A percentile compares a stretch with the other conserved stretches of the same genome.
Conservation (phyloP, 108 stramenopile species). For the Skeletonema potamos region DNA sequence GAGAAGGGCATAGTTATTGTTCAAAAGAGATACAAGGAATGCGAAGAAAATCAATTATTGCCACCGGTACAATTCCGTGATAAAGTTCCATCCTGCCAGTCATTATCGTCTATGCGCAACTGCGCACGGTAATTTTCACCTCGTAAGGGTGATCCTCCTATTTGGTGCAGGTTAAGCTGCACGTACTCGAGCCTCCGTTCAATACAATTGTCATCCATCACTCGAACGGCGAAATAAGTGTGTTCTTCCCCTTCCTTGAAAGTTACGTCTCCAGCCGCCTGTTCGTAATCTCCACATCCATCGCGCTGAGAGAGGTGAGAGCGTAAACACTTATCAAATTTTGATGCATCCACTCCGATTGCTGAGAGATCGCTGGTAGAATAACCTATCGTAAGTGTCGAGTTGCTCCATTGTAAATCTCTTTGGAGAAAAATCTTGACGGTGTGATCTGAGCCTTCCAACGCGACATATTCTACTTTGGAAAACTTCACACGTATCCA, state of each 20-base stretch:
- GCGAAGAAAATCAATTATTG: not conserved
- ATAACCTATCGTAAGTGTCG: constrained; percentile 58
- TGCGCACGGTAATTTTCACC: constrained; percentile 66
- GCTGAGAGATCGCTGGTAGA: constrained; percentile 77
- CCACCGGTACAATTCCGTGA: constrained; percentile 24
- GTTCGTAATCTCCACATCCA: constrained; percentile 81
- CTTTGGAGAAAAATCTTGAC: constrained; percentile 58
- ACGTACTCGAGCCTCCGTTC: constrained; percentile 73
- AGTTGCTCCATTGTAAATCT: constrained; percentile 33
- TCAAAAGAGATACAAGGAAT: no score
- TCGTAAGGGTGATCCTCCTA: constrained; percentile 57
- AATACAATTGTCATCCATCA: constrained; percentile 76
- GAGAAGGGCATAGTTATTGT: no score
- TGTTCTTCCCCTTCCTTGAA: constrained; percentile 52
- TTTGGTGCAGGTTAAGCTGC: constrained; percentile 67
- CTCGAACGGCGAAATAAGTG: constrained; percentile 51
- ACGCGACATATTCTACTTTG: constrained; percentile 48
- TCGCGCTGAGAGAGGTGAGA: constrained; percentile 23
- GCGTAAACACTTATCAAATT: constrained; percentile 49
- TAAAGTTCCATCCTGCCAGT: constrained; percentile 1
- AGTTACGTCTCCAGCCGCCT: constrained; percentile 59
- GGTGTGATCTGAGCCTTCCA: constrained; percentile 51
- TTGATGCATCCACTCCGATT: constrained; percentile 59
- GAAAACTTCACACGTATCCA: constrained; percentile 46
- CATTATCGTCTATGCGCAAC: constrained; percentile 77